Base-by-base conservation (phyloP, 768 basidiomycete species). In the Termitomyces sp. region DNA sequence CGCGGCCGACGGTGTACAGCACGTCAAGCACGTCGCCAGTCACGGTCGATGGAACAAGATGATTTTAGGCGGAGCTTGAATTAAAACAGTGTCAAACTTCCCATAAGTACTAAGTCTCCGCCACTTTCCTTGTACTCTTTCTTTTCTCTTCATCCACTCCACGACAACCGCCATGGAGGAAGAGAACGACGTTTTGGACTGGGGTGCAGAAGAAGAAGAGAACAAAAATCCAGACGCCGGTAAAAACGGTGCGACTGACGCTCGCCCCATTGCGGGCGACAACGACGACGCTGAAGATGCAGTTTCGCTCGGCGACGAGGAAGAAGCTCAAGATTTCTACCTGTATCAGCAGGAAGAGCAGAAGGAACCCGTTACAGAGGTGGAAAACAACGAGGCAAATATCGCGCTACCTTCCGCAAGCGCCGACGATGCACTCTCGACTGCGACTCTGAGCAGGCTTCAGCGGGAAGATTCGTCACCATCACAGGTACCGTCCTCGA, bases 221-320 rank as follows among this genome's bases (percentile, higher is more conserved):
- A 63, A 60, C 44, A 68, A 66, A 40, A 59, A 64, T n/a, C 69
- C 67, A 25, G 68, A 65, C 16, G 27, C 58, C 7, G 52, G 21
- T 47, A 62, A 62, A 55, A 61, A 67, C 62, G 63, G 56, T 40
- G 57, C 63, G 16, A 19, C 64, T 52, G 63, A 71, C 27, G 67
- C 67, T 27, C 58, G 59, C 32, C 56, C 56, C 54, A 44, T 27
- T 37, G 48, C 58, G 11, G 77, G 80, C 59, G 78, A 79, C 61
- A 75, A 75, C 51, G 83, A 84, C 64, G 82, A 85, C 62, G 68
- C 62, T 49, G 76, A 77, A 63, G 78, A 81, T 63, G 79, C 85
- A 53, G 83, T 90, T 62, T 90, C 88, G 47, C 77, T 90, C 29
- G 88, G 88, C 52, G 82, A 83, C 60, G 86, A 87, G 64, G 85